Conservation (phyloP, 1,284 basidiomycete genomes). For the Nidula niveotomentosa region DNA sequence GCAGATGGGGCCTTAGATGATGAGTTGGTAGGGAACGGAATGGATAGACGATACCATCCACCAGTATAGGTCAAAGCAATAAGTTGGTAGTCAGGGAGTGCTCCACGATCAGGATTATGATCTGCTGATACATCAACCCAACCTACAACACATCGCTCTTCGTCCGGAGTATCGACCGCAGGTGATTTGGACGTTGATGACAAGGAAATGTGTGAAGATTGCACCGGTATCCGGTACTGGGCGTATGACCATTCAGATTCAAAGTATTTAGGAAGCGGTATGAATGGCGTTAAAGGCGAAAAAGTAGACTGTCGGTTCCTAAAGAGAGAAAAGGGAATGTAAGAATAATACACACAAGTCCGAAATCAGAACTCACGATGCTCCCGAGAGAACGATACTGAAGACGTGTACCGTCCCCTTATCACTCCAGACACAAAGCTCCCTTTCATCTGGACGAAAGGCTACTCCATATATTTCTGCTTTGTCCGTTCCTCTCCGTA, state of each 20-base stretch:
- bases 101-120: slow-evolving; percentile 27
- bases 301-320: slow-evolving; percentile 83
- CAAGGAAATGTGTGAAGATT: slow-evolving; percentile 77
- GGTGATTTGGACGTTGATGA: slow-evolving; percentile 59
- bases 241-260: slow-evolving; percentile 93
- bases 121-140: slow-evolving; percentile 70
- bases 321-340: slow-evolving; percentile 9
- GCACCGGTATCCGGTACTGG: slow-evolving; percentile 86
- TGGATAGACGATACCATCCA: slow-evolving; percentile 88
- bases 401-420: slow-evolving; percentile 96
- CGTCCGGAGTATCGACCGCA: slow-evolving; percentile 67
- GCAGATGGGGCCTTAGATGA: slow-evolving; percentile 18
- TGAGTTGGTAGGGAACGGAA: slow-evolving; percentile 48
- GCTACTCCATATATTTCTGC: slow-evolving; percentile 91
- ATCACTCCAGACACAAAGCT: slow-evolving; percentile 91
- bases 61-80: slow-evolving; percentile 86
- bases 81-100: slow-evolving; percentile 66
- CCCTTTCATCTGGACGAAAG: slow-evolving; percentile 75
- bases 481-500: slow-evolving; percentile 86
- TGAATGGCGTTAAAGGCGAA: slow-evolving; percentile 71
- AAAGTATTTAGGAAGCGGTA: slow-evolving; percentile 91
- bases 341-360: slow-evolving; percentile 9
- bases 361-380: slow-evolving; percentile 50
- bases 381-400: slow-evolving; percentile 47
- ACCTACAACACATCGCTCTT: slow-evolving; percentile 83